phyloP scores from a whole-genome alignment of 1,284 basidiomycete genomes.

The Trichosporon asahii region DNA sequence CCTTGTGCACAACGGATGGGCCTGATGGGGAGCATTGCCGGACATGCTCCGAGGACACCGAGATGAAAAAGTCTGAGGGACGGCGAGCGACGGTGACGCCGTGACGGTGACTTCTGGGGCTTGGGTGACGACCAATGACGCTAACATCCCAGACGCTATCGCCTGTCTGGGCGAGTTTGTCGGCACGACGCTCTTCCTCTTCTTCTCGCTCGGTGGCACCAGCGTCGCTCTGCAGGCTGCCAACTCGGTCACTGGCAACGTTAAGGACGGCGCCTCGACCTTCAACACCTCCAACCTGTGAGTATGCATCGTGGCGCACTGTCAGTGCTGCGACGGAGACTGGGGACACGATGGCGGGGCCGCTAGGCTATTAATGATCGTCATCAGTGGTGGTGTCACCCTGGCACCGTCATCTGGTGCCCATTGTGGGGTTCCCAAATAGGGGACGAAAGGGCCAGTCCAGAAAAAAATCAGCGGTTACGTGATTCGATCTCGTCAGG shows the following conservation, averaged over 20 bases:
- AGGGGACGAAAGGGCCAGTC: not conserved
- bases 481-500: not conserved
- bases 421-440: not conserved
- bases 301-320: conserved; percentile 9
- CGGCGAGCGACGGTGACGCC: too few species aligned
- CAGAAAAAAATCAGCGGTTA: not conserved
- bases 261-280: conserved; percentile 32
- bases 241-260: conserved; percentile 43
- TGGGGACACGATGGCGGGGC: not conserved
- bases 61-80: not conserved
- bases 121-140: not conserved
- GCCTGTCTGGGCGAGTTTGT: conserved; percentile 55
- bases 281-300: conserved; percentile 45
- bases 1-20: not conserved
- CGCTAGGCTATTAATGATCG: not conserved
- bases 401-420: not conserved
- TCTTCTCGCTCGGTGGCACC: conserved; percentile 48
- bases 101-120: not conserved
- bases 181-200: conserved; percentile 54
- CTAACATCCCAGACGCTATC: conserved; percentile 40
- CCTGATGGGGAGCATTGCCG: not conserved
- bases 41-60: not conserved
- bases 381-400: not conserved
- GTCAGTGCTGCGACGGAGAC: not conserved
- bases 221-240: conserved; percentile 48